Evolutionary conservation across 331 rosid genomes (phyloP).

Genomic region (Quercus lobata): DNA sequence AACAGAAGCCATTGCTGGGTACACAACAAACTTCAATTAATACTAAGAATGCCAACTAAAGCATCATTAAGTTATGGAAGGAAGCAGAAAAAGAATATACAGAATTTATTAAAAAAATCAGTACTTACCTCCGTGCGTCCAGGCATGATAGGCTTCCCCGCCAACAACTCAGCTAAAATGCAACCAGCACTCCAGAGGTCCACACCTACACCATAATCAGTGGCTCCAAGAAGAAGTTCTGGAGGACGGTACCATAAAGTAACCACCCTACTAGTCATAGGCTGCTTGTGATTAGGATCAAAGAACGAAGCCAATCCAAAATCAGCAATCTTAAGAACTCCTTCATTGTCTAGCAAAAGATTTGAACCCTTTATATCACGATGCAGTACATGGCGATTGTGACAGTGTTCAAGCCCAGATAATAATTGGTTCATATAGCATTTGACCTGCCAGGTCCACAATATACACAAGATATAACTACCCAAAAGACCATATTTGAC

Average conservation of each 20-base stretch:
- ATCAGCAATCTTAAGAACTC: constrained; percentile 88
- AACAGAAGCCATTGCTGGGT: constrained; percentile 14
- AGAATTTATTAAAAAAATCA: background rate
- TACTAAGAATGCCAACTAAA: constrained; percentile 15
- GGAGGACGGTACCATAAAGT: constrained; percentile 98
- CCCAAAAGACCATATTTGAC: background rate
- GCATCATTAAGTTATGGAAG: background rate
- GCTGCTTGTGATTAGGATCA: constrained; percentile 89
- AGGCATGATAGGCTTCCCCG: constrained; percentile 97
- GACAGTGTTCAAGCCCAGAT: constrained; percentile 96
- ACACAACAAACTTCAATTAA: constrained; percentile 14
- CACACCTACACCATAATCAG: constrained; percentile 91
- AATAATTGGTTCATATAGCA: constrained; percentile 91
- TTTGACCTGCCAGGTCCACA: constrained; percentile 63
- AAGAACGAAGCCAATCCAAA: constrained; percentile 90
- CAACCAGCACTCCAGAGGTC: constrained; percentile 99
- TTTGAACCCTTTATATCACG: constrained; percentile 98
- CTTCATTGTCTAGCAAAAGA: constrained; percentile 87
- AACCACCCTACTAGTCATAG: constrained; percentile 98
- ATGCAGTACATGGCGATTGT: constrained; percentile 80
- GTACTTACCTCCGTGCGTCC: constrained; percentile 91
- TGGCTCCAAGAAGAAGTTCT: constrained; percentile 97
- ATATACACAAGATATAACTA: constrained; percentile 15
- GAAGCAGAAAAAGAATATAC: constrained; percentile 9
- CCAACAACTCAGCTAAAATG: constrained; percentile 92